Evolutionary conservation across 2,329 filamentous ascomycete species (phyloP), one percentile per base, ranked within the genome.

Genomic region (Phyllosticta citrichinensis): DNA sequence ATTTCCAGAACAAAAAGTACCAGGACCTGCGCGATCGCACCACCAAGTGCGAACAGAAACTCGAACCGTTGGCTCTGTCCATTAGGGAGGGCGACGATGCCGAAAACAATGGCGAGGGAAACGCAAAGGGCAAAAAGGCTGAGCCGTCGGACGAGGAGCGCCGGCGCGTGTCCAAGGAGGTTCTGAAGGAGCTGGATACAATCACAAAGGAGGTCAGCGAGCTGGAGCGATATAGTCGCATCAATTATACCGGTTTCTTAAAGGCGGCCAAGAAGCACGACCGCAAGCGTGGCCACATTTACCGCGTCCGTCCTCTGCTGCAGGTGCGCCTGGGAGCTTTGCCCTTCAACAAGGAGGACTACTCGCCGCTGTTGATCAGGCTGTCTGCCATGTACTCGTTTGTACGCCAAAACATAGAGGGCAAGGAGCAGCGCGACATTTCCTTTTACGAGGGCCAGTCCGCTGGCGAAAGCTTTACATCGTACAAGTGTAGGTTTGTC

Each of bases 201-300:
- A 94, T 97, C 74, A 94, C 89, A 35, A 89, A 90, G 72, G 91
- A 97, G 75, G 87, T 95, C 70, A 93, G 88, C 73, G 89, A 96
- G 79, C 82, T 99, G 67, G 94, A 96, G 76, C 94, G 90, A 74
- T 99, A 94, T 77, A 94, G 91, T 75, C 89, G 87, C 65, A 87
- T 97, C 78, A 99, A 99, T 78, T 99, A 97, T 75, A 96, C 94
- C 5, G 94, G 91, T 55, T 96, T 97, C 76, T 83, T 97, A 71
- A 99, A 99, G 81, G 96, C 96, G 55, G 91, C 91, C 61, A 99
- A 99, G 85, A 99, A 99, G 78, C 94, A 99, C 76, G 94, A 99
- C 76, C 89, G 94, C 66, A 95, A 93, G 77, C 84, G 93, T 66
- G 92, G 92, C 61, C 82, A 86, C 66, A 83, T 86, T 58, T 97